Evolutionary conservation across 1,284 basidiomycete species (phyloP), one percentile per base, ranked within the genome.

Genomic region (Heterobasidion irregulare): DNA sequence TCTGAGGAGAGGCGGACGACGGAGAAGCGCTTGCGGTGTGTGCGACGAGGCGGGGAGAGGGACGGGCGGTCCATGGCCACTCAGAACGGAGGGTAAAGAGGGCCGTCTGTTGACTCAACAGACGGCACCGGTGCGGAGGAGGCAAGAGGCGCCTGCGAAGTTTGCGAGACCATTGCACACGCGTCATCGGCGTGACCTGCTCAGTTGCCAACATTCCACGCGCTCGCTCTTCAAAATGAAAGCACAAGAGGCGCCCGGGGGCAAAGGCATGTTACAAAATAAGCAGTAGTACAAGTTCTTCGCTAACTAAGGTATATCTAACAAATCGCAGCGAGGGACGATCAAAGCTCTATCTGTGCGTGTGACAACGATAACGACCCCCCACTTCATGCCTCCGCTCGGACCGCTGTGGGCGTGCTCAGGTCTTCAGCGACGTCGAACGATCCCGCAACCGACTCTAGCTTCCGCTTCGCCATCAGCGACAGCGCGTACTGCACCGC

Each of bases 1-100:
- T 89, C 86, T n/a, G 82, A 78, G 38, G 86, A 88, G 49, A 84
- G 72, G 32, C 77, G 75, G 43, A 80, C 71, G 8, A 73, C 66
- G 16, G 86, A 85, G 53, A 74, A 62, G 19, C 55, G 56, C 19
- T 57, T 59, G 36, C 61, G 58, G 47, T 69, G 57, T 66, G 69
- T 41, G 70, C 70, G 55, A 58, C 65, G 57, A 55, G 57, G 26
- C 26, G 56, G 47, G 61, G 58, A 53, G 63, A 47, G 12, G 6
- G 38, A 41, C 38, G 38, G 5, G 38, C 12, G n/a, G 38, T 41
- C 38, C 12, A 41, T 10, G 12, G 38, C 38, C 38, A 41, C 8
- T 41, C 12, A 12, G 38, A 7, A 8, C 3, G 38, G n/a, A n/a
- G 38, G 38, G 38, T 12, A 12, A 41, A n/a, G n/a, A 41, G n/a